Evolutionary conservation across 2,329 filamentous ascomycete genomes (phyloP), one percentile per base, ranked within the genome.

Genomic region (Pseudogymnoascus sp.): DNA sequence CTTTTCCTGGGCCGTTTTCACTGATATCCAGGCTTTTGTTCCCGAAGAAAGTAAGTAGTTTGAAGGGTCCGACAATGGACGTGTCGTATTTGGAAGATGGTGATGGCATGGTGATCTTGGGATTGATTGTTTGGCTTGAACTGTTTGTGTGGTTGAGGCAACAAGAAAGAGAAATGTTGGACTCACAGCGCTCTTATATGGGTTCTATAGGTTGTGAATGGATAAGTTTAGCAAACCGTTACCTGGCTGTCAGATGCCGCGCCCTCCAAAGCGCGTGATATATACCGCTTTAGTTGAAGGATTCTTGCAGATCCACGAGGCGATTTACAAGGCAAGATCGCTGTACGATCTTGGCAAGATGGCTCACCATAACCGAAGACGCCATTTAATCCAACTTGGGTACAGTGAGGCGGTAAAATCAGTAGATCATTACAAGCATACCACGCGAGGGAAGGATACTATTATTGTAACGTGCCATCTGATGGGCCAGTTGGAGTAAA

Each of bases 71-170:
- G 21, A 28, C 23, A 50, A 50, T 50, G 8, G 44, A 50, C 14
- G 44, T 50, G 23, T 50, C 44, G 44, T 50, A 50, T 50, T 50
- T 50, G 44, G 44, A 50, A 28, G 44, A 50, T n/a, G 44, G 44
- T 11, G 44, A 50, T 1, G 44, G 44, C 44, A 50, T 50, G 23
- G 44, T 50, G 23, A 28, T 50, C 3, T 50, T 28, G 23, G 44
- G 14, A 50, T n/a, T 50, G 44, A 28, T n/a, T 47, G 42, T 23
- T 47, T 47, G 23, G 14, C 7, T 28, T 50, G n/a, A 16, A 28
- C 12, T 50, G 6, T 14, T 16, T 28, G 44, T 25, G 23, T 50
- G n/a, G 21, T 50, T 23, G 11, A 23, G 18, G 18, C 18, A 44
- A 16, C 11, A 44, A 44, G 11, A 23, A 23, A 44, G 18, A 23